Evolutionary conservation across 352 stramenopile species (phyloP), one percentile per base, ranked within the genome.

Genomic region (Peronosclerospora sorghi): DNA sequence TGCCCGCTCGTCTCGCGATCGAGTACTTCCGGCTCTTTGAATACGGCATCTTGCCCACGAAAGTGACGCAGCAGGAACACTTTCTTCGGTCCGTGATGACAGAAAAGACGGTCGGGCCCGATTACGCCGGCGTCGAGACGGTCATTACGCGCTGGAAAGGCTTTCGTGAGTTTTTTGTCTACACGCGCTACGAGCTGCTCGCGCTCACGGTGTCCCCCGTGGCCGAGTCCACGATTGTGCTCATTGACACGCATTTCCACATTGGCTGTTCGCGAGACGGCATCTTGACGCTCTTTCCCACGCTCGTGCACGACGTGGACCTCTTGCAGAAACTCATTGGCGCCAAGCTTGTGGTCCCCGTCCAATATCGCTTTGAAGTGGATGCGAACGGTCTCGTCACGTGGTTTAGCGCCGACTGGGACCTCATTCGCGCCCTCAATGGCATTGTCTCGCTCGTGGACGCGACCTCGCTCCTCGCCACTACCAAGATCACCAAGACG

Each of bases 1-100:
- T 56, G 6, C 68, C 70, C 0, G 56, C 50, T 18, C 53, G 65
- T 24, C 32, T 73, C 1, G 59, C 58, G 17, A 58, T 61, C 36
- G 71, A 83, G 36, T 84, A 81, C 39, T 70, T 83, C 35, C 54
- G 56, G 1, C 35, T 73, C 21, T 84, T 78, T 39, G 56, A 79
- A 50, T 57, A 65, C 30, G 71, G 73, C 14, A 65, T 66, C 20
- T 64, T 52, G 9, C 14, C 40, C 27, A 26, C 41, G n/a, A 36
- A 43, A 5, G 17, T 49, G 26, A 19, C 27, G 0, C 41, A 65
- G 8, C 68, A 83, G 41, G 63, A 86, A 32, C 35, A 58, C 7
- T 83, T 84, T 29, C 26, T 84, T 8, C 68, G 72, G 12, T 54
- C 64, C 18, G 48, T 69, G 37, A 83, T 82, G 73, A 68, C 44